Evolutionary conservation across 2,329 filamentous ascomycete species (phyloP).

Genomic region (Lojkania enalia): DNA sequence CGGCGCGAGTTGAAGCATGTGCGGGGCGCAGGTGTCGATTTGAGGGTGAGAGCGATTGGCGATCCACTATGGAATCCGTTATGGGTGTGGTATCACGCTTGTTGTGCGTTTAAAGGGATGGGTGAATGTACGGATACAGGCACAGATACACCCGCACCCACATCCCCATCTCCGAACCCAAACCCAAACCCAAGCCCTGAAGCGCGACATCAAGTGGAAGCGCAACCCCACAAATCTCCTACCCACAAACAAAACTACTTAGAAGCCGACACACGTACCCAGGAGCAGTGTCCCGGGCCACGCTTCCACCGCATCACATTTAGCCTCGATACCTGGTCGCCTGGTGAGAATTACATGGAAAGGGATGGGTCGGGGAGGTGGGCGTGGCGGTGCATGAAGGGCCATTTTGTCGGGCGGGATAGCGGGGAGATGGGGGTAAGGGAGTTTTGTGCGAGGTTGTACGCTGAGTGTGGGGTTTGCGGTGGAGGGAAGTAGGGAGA

Average conservation of each 20-base stretch:
- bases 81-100: slow-evolving; percentile 45
- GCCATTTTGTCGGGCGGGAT: slow-evolving; percentile 31
- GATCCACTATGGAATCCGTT: slow-evolving; percentile 47
- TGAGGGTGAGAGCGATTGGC: slow-evolving; percentile 40
- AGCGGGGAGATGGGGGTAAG: slow-evolving; percentile 27
- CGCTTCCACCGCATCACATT: slow-evolving; percentile 39
- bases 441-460: slow-evolving; percentile 36
- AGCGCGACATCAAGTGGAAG: too few species aligned
- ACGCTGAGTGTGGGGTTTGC: slow-evolving; percentile 32
- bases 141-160: not conserved
- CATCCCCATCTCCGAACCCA: not conserved
- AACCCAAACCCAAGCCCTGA: not conserved
- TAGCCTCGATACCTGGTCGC: slow-evolving; percentile 40
- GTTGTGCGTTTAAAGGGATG: slow-evolving; percentile 38
- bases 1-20: slow-evolving; percentile 27
- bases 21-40: slow-evolving; percentile 26
- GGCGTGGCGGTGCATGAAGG: slow-evolving; percentile 39
- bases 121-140: slow-evolving; percentile 14
- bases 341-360: slow-evolving; percentile 40
- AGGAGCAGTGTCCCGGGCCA: slow-evolving; percentile 17
- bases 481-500: slow-evolving; percentile 16
- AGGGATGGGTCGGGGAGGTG: slow-evolving; percentile 30
- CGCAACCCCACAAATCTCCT: not conserved
- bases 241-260: too few species aligned
- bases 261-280: too few species aligned